A percentile compares a stretch with the other conserved stretches of the same genome.
Conservation (phyloP, 225 moss, liverwort and hornwort species). For the Marchantia polymorpha region DNA sequence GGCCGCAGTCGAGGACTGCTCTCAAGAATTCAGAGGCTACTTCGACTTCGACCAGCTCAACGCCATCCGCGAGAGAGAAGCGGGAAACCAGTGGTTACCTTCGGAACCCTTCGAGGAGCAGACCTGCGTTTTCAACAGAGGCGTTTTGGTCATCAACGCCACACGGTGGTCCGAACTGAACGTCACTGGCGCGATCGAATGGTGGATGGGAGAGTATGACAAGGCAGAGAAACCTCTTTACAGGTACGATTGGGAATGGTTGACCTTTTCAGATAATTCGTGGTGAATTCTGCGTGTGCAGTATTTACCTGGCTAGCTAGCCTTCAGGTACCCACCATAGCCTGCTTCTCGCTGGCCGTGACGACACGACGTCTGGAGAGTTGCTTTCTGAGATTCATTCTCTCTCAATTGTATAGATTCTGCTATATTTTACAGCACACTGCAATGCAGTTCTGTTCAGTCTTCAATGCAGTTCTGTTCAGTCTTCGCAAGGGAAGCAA, state of each 20-base stretch:
- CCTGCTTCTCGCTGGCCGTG: no score
- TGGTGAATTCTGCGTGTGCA: no score
- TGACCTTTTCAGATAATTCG: no score
- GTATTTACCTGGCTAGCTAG: no score
- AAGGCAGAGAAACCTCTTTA: constrained; percentile 56
- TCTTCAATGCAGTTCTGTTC: no score
- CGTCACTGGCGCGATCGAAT: constrained; percentile 70
- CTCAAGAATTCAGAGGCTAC: constrained; percentile 70
- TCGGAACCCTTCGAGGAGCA: constrained; percentile 48
- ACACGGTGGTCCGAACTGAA: constrained; percentile 65
- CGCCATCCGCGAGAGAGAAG: constrained; percentile 49
- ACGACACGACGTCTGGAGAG: no score
- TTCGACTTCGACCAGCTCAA: constrained; percentile 72
- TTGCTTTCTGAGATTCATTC: no score
- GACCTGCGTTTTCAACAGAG: constrained; percentile 84
- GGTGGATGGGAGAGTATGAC: constrained; percentile 88
- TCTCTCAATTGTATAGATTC: no score
- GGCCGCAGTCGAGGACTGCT: constrained; percentile 89
- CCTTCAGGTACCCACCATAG: no score
- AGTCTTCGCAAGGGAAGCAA: no score
- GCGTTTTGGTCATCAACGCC: constrained; percentile 66
- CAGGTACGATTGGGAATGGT: constrained; percentile 44
- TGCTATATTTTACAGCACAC: no score
- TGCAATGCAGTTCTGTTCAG: no score
- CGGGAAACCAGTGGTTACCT: constrained; percentile 60